Evolutionary conservation across 257 asterid species (phyloP).

Genomic region (Capsicum baccatum): DNA sequence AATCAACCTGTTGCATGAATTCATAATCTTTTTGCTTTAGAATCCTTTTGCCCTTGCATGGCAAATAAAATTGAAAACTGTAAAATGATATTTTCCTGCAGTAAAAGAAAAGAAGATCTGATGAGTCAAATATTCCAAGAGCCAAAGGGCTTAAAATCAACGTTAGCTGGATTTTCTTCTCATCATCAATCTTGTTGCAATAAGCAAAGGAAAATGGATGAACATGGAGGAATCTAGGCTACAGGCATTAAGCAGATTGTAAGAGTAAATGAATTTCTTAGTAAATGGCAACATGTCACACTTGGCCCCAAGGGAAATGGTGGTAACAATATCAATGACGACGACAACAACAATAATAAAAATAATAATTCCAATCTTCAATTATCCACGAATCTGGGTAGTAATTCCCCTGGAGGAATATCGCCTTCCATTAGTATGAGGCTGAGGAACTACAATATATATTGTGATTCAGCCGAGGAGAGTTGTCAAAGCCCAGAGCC

Average conservation of each 20-base stretch:
- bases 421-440: conserved; percentile 48
- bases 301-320: conserved; percentile 47
- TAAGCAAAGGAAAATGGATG: conserved; percentile 52
- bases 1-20: not conserved
- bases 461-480: conserved; percentile 51
- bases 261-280: conserved; percentile 62
- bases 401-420: conserved; percentile 35
- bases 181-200: conserved; percentile 28
- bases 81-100: not conserved
- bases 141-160: conserved; percentile 31
- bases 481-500: conserved; percentile 51
- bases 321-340: not conserved
- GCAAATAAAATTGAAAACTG: not conserved
- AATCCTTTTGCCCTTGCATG: not conserved
- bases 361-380: too few relatives aligned
- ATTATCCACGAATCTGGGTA: not conserved
- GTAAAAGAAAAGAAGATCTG: conserved; percentile 47
- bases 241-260: conserved; percentile 75
- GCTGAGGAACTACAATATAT: conserved; percentile 30
- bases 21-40: too few relatives aligned
- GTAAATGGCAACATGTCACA: conserved; percentile 68
- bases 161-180: conserved; percentile 20
- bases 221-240: conserved; percentile 54
- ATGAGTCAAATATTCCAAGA: conserved; percentile 42
- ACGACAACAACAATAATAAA: not conserved